phyloP scores from a whole-genome alignment of 331 rosid genomes.

The Arachis monticola region DNA sequence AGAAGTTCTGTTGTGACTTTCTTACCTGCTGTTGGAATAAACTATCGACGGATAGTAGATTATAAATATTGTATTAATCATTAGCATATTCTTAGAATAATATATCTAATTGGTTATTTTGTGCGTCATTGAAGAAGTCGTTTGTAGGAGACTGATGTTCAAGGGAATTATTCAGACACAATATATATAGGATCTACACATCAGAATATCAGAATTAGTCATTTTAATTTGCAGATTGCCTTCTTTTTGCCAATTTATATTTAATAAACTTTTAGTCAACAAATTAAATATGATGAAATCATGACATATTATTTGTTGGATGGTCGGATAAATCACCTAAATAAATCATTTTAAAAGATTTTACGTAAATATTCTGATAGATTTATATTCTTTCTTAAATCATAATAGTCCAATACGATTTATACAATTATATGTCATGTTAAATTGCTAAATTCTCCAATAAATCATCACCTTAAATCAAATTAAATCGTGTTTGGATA shows the following conservation, averaged over 20 bases:
- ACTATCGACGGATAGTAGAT: neutral
- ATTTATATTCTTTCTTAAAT: too few relatives aligned
- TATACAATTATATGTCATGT: too few relatives aligned
- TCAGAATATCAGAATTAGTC: too few relatives aligned
- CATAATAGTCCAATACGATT: too few relatives aligned
- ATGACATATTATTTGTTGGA: too few relatives aligned
- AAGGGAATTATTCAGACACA: neutral
- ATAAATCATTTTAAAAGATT: too few relatives aligned
- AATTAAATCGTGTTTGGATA: too few relatives aligned
- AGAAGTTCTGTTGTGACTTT: constrained; percentile 23
- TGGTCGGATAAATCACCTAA: too few relatives aligned
- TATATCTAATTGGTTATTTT: neutral
- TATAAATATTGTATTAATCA: neutral
- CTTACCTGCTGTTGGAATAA: constrained; percentile 28
- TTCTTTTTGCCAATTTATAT: neutral
- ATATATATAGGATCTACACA: too few relatives aligned
- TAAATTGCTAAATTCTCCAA: too few relatives aligned
- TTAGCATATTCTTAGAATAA: constrained; percentile 16
- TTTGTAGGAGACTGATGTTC: neutral
- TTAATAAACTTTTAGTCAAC: neutral
- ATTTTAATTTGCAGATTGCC: neutral
- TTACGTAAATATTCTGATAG: too few relatives aligned
- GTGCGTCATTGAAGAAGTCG: neutral
- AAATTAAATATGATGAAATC: neutral
- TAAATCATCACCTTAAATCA: too few relatives aligned